Conservation (phyloP, 371 early-diverging fungal genomes). For the Mucor mucedo region DNA sequence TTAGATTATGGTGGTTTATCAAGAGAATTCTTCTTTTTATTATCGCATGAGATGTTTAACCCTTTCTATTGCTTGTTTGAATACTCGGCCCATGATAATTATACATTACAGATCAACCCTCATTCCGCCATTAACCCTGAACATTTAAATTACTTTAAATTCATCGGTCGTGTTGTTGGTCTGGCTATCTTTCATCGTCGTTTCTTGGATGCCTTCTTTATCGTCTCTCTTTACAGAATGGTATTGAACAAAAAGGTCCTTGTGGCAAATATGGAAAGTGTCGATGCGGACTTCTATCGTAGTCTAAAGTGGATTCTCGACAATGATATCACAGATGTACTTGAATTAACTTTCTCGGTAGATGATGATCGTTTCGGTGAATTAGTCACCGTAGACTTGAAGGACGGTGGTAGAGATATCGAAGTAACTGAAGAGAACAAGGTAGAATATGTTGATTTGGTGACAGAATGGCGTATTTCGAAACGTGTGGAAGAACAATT, state of each 20-base stretch:
- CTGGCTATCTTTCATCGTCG: constrained; percentile 97
- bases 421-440: constrained; percentile 97
- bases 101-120: constrained; percentile 96
- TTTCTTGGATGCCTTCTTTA: constrained; percentile 96
- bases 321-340: constrained; percentile 86
- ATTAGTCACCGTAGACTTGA: constrained; percentile 89
- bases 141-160: constrained; percentile 97
- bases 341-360: constrained; percentile 90
- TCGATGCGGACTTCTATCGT: constrained; percentile 93
- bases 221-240: constrained; percentile 96
- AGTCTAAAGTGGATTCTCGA: constrained; percentile 95
- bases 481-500: constrained; percentile 94
- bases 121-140: constrained; percentile 97
- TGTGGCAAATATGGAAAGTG: constrained; percentile 93
- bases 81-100: constrained; percentile 96
- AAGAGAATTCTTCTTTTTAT: constrained; percentile 94
- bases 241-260: constrained; percentile 88
- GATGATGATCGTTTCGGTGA: constrained; percentile 96
- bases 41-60: constrained; percentile 98
- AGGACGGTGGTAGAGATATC: constrained; percentile 89
- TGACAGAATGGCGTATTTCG: constrained; percentile 84
- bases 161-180: constrained; percentile 97
- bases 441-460: constrained; percentile 90
- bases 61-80: constrained; percentile 97
- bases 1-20: constrained; percentile 98